These are phyloP conservation scores for Trematosphaeria pertusa DNA, from an alignment of 2,329 filamentous ascomycete species.

Conservation along the genomic window DNA sequence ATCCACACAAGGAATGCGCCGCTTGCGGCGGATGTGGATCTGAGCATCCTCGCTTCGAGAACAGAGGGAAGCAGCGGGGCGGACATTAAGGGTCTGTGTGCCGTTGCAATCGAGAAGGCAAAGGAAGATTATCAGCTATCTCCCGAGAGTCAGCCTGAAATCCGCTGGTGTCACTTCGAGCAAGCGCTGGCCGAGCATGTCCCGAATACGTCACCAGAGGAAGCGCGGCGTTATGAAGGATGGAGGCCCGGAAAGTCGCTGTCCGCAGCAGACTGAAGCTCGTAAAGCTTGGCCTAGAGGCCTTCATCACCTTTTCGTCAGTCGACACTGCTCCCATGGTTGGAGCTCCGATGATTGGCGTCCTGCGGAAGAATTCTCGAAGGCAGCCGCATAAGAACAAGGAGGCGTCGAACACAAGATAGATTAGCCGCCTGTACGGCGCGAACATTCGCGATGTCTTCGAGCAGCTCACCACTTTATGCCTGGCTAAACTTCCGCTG, in stretches of 20 bases:
- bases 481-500: slow-evolving; percentile 1
- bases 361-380: slow-evolving; percentile 13
- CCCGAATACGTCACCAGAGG: slow-evolving; percentile 50
- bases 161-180: slow-evolving; percentile 58
- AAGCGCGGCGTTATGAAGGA: slow-evolving; percentile 53
- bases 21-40: slow-evolving; percentile 69
- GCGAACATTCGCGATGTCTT: slow-evolving; percentile 1
- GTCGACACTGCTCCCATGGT: too few species aligned
- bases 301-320: too few species aligned
- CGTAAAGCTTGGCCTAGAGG: too few species aligned
- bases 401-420: background rate
- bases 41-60: slow-evolving; percentile 65
- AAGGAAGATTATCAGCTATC: slow-evolving; percentile 39
- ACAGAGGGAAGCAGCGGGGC: slow-evolving; percentile 86
- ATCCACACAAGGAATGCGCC: slow-evolving; percentile 70
- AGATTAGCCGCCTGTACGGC: slow-evolving; percentile 19
- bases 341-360: background rate
- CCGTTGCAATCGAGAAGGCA: slow-evolving; percentile 47
- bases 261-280: too few species aligned
- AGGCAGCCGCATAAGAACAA: slow-evolving; percentile 16
- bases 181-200: slow-evolving; percentile 51
- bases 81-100: slow-evolving; percentile 71
- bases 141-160: slow-evolving; percentile 27
- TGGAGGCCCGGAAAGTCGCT: slow-evolving; percentile 48
- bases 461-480: slow-evolving; percentile 8